Evolutionary conservation across 768 basidiomycete species (phyloP).

Genomic region (Phlebiopsis flavidoalba): DNA sequence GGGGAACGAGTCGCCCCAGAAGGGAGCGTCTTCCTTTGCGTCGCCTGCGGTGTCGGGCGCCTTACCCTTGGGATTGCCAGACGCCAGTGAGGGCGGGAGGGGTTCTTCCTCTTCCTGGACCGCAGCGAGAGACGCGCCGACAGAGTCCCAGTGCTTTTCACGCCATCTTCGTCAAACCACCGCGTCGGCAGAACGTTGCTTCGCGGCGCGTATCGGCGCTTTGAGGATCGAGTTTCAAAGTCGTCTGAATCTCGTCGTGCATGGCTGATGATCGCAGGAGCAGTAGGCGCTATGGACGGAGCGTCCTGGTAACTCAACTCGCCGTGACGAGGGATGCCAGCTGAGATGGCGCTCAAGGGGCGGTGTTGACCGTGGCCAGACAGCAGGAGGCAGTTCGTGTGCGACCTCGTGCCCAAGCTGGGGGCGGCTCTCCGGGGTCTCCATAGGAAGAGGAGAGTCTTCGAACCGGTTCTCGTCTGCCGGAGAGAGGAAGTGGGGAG

Average conservation of each 20-base stretch:
- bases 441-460: constrained; percentile 34
- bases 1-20: constrained; percentile 80
- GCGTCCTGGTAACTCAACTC: constrained; percentile 13
- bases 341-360: constrained; percentile 25
- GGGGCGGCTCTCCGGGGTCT: not conserved
- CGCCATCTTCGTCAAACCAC: constrained; percentile 6
- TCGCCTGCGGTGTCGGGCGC: not conserved
- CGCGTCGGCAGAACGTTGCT: constrained; percentile 8
- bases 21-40: constrained; percentile 19
- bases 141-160: constrained; percentile 6
- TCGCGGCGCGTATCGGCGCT: constrained; percentile 35
- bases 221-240: constrained; percentile 36
- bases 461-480: constrained; percentile 37
- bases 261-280: constrained; percentile 1
- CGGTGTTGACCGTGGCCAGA: constrained; percentile 36
- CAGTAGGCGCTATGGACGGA: not conserved
- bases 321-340: constrained; percentile 18
- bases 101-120: constrained; percentile 22
- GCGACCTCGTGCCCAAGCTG: constrained; percentile 26
- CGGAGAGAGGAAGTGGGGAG: constrained; percentile 28
- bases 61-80: not conserved
- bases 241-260: constrained; percentile 2
- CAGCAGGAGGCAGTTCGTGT: constrained; percentile 47
- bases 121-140: constrained; percentile 9
- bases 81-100: constrained; percentile 6